Evolutionary conservation across 768 basidiomycete species (phyloP), one percentile per base, ranked within the genome.

Genomic region (Guyanaporus albipodus): DNA sequence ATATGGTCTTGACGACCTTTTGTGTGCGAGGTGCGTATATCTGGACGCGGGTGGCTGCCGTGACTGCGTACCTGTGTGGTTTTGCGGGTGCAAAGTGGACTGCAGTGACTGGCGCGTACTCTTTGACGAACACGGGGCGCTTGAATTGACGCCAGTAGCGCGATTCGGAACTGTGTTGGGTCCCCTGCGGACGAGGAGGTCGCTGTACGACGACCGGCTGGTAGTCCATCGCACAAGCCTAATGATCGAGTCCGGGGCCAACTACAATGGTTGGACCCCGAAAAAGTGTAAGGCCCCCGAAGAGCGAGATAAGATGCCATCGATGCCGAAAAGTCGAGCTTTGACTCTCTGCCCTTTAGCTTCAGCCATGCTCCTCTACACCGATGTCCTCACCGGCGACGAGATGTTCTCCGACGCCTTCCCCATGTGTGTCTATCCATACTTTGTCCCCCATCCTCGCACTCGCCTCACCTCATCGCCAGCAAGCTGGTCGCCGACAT

Each of bases 321-420:
- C 21, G 24, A 27, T 44, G 7, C 8, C 1, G 22, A 19, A 21
- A 29, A 9, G n/a, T 31, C 17, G n/a, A 5, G 17, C 5, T 31
- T n/a, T 21, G n/a, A n/a, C n/a, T n/a, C n/a, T 17, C 21, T 31
- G 15, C 43, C 43, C 53, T 33, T 44, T 28, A 35, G 33, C 50
- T 38, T 31, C 22, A 3, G 66, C 53, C 70, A 90, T 92, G 91
- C 66, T 90, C 68, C 70, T 92, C 59, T 92, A 81, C 72, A 32
- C 50, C 22, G 90, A 92, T 67, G 64, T 87, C 49, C n/a, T 96
- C 48, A 67, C 81, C 40, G 80, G 68, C 36, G 91, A 95, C 62
- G 94, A 97, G 75, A 87, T 97, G 78, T 81, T 89, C 78, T 92
- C 91, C 22, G 92, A 95, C 73, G 92, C 92, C 55, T 97, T 85